Conservation (phyloP, 1,284 basidiomycete genomes). For the Coniophora puteana region DNA sequence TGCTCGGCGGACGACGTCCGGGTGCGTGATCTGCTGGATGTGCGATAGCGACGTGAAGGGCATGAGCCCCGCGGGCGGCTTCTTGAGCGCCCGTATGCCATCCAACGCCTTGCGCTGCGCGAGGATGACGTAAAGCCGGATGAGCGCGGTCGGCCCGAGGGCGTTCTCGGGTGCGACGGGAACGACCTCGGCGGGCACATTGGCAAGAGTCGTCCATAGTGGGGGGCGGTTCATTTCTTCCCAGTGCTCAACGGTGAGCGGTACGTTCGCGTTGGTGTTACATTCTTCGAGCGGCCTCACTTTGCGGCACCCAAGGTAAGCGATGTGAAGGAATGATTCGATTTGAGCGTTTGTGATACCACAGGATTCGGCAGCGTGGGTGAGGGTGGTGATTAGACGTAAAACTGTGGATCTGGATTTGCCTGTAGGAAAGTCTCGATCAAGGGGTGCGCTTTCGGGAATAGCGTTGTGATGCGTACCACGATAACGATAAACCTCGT, state of each 20-base stretch:
- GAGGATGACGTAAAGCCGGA: conserved; percentile 20
- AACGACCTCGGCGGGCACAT: conserved; percentile 11
- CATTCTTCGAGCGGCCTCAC: conserved; percentile 4
- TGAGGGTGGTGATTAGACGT: conserved; percentile 20
- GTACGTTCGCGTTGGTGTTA: conserved; percentile 7
- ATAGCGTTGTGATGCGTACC: too few relatives aligned
- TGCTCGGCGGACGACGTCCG: conserved; percentile 18
- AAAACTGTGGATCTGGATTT: conserved; percentile 15
- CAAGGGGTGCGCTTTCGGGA: neutral
- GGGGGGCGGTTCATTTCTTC: conserved; percentile 17
- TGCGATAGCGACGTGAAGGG: conserved; percentile 15
- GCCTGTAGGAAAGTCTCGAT: conserved; percentile 3
- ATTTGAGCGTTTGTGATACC: conserved; percentile 17
- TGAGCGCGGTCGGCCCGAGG: conserved; percentile 19
- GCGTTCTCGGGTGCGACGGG: conserved; percentile 19
- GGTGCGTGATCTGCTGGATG: conserved; percentile 23
- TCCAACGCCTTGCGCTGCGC: conserved; percentile 19
- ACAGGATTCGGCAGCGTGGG: conserved; percentile 12
- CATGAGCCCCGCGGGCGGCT: conserved; percentile 17
- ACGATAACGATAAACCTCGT: too few relatives aligned
- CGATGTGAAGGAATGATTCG: conserved; percentile 23
- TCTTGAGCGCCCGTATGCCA: conserved; percentile 14
- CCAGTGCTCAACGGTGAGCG: conserved; percentile 2
- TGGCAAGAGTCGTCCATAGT: conserved; percentile 12
- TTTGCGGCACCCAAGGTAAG: conserved; percentile 15